Evolutionary conservation across 177 flowering plant genomes (phyloP), one percentile per base, ranked within the genome.

Genomic region (Tripterygium wilfordii): DNA sequence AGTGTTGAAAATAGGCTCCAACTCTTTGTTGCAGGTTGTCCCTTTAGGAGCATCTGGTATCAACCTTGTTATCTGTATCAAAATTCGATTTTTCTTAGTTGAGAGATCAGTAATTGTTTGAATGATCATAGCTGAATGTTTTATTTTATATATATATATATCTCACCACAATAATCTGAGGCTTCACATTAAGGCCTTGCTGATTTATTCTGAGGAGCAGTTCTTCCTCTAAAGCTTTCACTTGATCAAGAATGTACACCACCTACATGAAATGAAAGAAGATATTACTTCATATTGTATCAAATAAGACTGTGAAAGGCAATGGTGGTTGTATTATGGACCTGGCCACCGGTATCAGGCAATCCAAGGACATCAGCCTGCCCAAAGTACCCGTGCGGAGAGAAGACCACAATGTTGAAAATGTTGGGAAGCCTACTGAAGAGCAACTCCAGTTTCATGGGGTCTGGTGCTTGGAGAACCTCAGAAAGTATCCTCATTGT

Each of bases 281-380:
- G 27, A 8, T 30, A n/a, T n/a, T n/a, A n/a, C n/a, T n/a, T n/a
- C n/a, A n/a, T n/a, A n/a, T n/a, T n/a, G n/a, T n/a, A n/a, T n/a
- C n/a, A n/a, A n/a, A n/a, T n/a, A n/a, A n/a, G 33, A 30, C 7
- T 30, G 33, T 30, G 33, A 30, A 30, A 12, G 8, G 16, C 14
- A 7, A 35, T 15, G 14, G 5, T 38, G 22, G 42, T 14, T 2
- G 1, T 4, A 1, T 23, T 13, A 33, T 40, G 6, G 51, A 88
- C 98, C 85, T 92, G 98, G 25, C 98, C 98, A 17, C 97, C 98
- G 10, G 98, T 92, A 50, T 92, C 98, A 1, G 98, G 98, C 69
- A 89, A 73, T 30, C 97, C 98, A 4, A 92, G 88, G 46, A 92
- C 98, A 52, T 82, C 80, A 10, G 91, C 55, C 62, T 92, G 98